Percentiles rank a stretch among this genome's conserved stretches.
Conservation (phyloP, 2,329 filamentous ascomycete species). For the Aspergillus hiratsukae region DNA sequence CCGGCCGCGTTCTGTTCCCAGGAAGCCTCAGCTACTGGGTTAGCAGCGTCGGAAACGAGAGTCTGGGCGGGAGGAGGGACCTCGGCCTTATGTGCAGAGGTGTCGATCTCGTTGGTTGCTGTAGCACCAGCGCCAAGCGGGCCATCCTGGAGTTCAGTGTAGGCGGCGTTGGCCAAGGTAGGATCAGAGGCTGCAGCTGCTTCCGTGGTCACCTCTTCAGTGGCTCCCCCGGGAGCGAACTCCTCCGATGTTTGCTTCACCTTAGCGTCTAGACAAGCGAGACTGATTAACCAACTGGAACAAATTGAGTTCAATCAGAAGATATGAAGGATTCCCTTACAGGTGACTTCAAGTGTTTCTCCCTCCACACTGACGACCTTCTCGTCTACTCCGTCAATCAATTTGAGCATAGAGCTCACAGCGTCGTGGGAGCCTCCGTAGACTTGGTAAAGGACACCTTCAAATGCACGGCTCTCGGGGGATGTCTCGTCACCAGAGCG, state of each 20-base stretch:
- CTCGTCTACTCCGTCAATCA: constrained; percentile 58
- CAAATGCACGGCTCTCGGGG: constrained; percentile 58
- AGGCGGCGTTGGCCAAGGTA: constrained; percentile 56
- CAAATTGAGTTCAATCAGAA: neutral
- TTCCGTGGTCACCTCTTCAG: constrained; percentile 37
- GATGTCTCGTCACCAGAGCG: constrained; percentile 55
- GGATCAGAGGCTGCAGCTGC: constrained; percentile 47
- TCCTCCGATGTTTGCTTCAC: constrained; percentile 48
- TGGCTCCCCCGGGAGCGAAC: constrained; percentile 27
- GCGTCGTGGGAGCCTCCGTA: constrained; percentile 60
- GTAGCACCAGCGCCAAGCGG: constrained; percentile 54
- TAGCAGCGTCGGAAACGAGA: constrained; percentile 40
- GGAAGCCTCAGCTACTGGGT: constrained; percentile 46
- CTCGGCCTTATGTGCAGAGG: constrained; percentile 15
- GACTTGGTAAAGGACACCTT: constrained; percentile 59
- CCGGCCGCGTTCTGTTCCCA: constrained; percentile 52
- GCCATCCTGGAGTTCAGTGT: constrained; percentile 54
- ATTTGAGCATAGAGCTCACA: constrained; percentile 55
- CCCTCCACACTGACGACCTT: constrained; percentile 55
- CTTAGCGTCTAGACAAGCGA: constrained; percentile 42
- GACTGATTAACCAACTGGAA: constrained; percentile 4
- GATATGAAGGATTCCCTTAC: constrained; percentile 39
- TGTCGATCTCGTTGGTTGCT: constrained; percentile 44
- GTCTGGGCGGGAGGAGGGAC: constrained; percentile 35
- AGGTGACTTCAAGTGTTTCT: constrained; percentile 51